phyloP scores from a whole-genome alignment of 768 basidiomycete genomes.

The Podaxis sp. region DNA sequence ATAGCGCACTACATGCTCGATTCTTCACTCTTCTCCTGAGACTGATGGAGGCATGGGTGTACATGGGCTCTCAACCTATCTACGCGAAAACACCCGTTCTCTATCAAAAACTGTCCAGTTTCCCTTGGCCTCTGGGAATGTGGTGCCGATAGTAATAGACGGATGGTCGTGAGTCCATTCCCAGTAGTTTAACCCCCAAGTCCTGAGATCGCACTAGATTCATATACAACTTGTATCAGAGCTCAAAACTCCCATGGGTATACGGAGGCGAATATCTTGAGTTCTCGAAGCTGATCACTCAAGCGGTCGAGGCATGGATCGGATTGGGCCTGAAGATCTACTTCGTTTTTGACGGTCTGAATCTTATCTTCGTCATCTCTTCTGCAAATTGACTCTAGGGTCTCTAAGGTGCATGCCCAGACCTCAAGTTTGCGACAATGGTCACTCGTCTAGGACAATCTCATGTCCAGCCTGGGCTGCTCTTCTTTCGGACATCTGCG shows the following conservation, averaged over 20 bases:
- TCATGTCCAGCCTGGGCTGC: slow-evolving; percentile 53
- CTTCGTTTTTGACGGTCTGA: slow-evolving; percentile 83
- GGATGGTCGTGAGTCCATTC: slow-evolving; percentile 75
- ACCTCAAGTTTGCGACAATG: slow-evolving; percentile 68
- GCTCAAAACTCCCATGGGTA: slow-evolving; percentile 71
- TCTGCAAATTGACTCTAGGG: slow-evolving; percentile 13
- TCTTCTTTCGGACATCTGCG: slow-evolving; percentile 80
- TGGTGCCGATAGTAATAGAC: slow-evolving; percentile 65
- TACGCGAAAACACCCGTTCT: slow-evolving; percentile 42
- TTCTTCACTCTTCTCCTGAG: neutral
- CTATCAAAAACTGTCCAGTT: slow-evolving; percentile 31
- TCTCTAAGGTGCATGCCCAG: slow-evolving; percentile 57
- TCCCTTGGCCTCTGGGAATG: slow-evolving; percentile 13
- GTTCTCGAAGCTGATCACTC: slow-evolving; percentile 44
- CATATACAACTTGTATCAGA: slow-evolving; percentile 63
- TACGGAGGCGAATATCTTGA: slow-evolving; percentile 78
- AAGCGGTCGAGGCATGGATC: slow-evolving; percentile 64
- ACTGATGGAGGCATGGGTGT: slow-evolving; percentile 38
- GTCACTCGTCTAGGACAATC: slow-evolving; percentile 54
- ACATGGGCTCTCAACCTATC: slow-evolving; percentile 48
- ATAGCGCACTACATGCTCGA: neutral
- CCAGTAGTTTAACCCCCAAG: slow-evolving; percentile 10
- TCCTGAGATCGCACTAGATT: slow-evolving; percentile 43
- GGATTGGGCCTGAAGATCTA: slow-evolving; percentile 56
- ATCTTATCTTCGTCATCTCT: slow-evolving; percentile 1